A percentile compares a stretch with the other conserved stretches of the same genome.
phyloP scores from a whole-genome alignment of 2,329 filamentous ascomycete genomes.

The Fusarium napiforme region DNA sequence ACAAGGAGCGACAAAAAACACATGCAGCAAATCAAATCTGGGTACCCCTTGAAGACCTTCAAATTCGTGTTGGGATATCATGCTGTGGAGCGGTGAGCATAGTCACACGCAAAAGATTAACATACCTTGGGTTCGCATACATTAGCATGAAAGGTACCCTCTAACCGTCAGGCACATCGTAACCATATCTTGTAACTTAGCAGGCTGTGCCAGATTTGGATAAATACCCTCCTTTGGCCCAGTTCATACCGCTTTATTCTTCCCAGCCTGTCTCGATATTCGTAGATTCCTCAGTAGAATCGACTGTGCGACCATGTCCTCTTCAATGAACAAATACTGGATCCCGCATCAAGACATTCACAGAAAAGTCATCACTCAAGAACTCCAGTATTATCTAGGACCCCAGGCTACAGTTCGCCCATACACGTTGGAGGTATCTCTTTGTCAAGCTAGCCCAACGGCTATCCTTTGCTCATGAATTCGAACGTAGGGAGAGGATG shows the following conservation, averaged over 20 bases:
- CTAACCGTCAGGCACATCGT: conserved; percentile 36
- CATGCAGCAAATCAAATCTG: conserved; percentile 35
- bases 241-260: conserved; percentile 12
- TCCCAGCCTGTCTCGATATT: conserved; percentile 25
- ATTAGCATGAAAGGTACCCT: conserved; percentile 40
- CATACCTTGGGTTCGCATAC: conserved; percentile 42
- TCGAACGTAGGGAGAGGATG: conserved; percentile 65
- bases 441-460: conserved; percentile 28
- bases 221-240: conserved; percentile 44
- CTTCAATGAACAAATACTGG: conserved; percentile 67
- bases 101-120: conserved; percentile 40
- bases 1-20: conserved; percentile 40
- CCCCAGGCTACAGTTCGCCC: conserved; percentile 67
- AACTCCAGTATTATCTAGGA: conserved; percentile 68
- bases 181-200: conserved; percentile 28
- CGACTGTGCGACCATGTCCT: conserved; percentile 41
- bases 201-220: conserved; percentile 32
- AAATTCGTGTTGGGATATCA: conserved; percentile 34
- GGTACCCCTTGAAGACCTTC: conserved; percentile 37
- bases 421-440: conserved; percentile 65
- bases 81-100: conserved; percentile 43
- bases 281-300: conserved; percentile 18
- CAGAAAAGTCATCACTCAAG: conserved; percentile 68
- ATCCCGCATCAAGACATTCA: conserved; percentile 69
- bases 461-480: conserved; percentile 40